Conservation (phyloP, 2,329 filamentous ascomycete species). For the Pseudocercospora macadamiae region DNA sequence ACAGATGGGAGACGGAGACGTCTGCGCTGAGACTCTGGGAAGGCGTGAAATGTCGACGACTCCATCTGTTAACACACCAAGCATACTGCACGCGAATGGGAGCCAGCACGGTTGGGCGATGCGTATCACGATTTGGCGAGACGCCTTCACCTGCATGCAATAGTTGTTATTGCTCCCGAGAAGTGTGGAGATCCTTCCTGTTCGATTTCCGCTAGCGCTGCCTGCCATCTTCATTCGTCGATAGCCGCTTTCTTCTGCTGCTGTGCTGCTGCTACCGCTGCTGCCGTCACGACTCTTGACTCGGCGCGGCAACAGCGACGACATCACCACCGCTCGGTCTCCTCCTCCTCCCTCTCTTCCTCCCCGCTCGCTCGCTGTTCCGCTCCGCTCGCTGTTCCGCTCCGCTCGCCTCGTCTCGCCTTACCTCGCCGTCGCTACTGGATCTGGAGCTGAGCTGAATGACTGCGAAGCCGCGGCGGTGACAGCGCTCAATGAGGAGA, state of each 20-base stretch:
- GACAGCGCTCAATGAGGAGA: conserved; percentile 44
- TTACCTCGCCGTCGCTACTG: conserved; percentile 22
- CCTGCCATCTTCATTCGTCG: conserved; percentile 5
- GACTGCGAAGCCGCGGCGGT: conserved; percentile 16
- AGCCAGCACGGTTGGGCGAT: no score
- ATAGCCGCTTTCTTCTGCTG: conserved; percentile 8
- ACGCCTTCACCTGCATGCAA: no score
- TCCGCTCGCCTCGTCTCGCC: no score
- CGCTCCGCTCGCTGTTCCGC: neutral
- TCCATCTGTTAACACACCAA: no score
- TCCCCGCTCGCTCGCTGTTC: neutral
- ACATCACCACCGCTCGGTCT: conserved; percentile 1
- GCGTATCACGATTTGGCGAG: no score
- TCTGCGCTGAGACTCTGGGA: no score
- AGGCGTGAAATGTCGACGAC: no score
- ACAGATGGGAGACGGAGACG: no score
- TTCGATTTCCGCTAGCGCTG: neutral
- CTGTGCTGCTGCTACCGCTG: no score
- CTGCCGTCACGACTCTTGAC: neutral
- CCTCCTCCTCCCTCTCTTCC: neutral
- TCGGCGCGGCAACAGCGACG: conserved; percentile 2
- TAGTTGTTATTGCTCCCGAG: neutral
- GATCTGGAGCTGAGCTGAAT: conserved; percentile 23
- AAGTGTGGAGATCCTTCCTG: conserved; percentile 24
- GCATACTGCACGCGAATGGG: no score